phyloP scores from a whole-genome alignment of 2,329 filamentous ascomycete species.

The Thyridium curvatum region DNA sequence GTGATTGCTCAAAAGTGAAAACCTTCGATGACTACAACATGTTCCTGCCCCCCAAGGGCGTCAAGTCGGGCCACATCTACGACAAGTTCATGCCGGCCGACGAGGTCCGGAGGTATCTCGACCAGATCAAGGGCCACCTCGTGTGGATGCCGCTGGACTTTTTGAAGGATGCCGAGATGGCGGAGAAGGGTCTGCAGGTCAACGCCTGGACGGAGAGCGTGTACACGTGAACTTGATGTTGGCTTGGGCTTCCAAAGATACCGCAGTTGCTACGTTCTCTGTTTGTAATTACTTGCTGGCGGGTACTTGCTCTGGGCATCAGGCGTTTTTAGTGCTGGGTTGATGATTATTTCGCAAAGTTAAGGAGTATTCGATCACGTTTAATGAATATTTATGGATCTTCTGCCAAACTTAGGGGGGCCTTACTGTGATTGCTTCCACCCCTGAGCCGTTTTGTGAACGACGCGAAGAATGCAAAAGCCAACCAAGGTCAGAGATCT shows the following conservation, averaged over 20 bases:
- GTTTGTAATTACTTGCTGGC: no score
- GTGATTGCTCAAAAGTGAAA: conserved; percentile 53
- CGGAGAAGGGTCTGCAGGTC: conserved; percentile 78
- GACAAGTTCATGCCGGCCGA: conserved; percentile 68
- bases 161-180: conserved; percentile 78
- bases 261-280: no score
- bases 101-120: conserved; percentile 69
- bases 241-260: neutral
- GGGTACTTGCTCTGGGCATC: no score
- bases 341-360: no score
- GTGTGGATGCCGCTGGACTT: conserved; percentile 96
- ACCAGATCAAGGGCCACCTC: conserved; percentile 77
- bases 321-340: no score
- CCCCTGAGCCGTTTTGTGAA: no score
- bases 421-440: no score
- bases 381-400: no score
- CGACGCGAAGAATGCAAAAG: no score
- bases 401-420: no score
- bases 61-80: conserved; percentile 82
- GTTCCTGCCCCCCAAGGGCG: conserved; percentile 63
- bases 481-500: no score
- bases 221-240: conserved; percentile 50
- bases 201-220: conserved; percentile 85
- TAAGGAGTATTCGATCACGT: no score
- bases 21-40: conserved; percentile 85